Base-by-base conservation (phyloP, 2,329 filamentous ascomycete genomes). In the Ceratocystis eucalypticola region DNA sequence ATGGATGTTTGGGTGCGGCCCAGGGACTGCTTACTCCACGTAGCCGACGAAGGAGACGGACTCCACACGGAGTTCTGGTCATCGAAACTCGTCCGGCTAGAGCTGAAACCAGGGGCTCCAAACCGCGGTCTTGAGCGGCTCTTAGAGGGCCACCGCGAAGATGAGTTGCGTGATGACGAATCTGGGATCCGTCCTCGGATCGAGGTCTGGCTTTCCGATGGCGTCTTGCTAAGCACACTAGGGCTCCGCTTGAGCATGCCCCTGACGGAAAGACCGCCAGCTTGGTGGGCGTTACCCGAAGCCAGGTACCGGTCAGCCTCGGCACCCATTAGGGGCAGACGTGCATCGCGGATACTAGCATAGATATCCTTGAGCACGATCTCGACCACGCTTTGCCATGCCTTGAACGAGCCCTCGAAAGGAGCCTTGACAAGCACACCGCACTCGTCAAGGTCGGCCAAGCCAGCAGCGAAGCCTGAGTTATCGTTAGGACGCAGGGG, bases 11-110 rank as follows among this genome's bases (percentile, higher is more conserved):
- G 86, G 0, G 91, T 96, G 73, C 95, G 91, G 41, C 92, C 91
- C 68, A 96, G 81, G 0, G 93, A 97, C 72, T 94, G 89, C 72
- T 90, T 93, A 77, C 92, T 96, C 91, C 92, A 96, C 0, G 89
- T 94, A 70, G 91, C 96, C n/a, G 91, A 96, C 22, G 90, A 91
- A 48, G 80, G 77, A 1, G 84, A 80, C 10, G 94, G 94, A 71
- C 90, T 96, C 90, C 91, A 97, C 61, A 96, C 82, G 1, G 91
- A 95, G 69, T 86, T 89, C 68, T 86, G 85, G 71, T 99, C 94
- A 68, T 99, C 94, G 70, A 99, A 84, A 75, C 93, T 97, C 8
- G 93, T 97, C 63, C 92, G 85, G 73, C 91, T 96, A 0, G 93
- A 96, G 28, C 88, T 91, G 73, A 96, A 84, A 12, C 89, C 91